Base-by-base conservation (phyloP, 768 basidiomycete genomes). In the Hygrophoropsis aurantiaca region DNA sequence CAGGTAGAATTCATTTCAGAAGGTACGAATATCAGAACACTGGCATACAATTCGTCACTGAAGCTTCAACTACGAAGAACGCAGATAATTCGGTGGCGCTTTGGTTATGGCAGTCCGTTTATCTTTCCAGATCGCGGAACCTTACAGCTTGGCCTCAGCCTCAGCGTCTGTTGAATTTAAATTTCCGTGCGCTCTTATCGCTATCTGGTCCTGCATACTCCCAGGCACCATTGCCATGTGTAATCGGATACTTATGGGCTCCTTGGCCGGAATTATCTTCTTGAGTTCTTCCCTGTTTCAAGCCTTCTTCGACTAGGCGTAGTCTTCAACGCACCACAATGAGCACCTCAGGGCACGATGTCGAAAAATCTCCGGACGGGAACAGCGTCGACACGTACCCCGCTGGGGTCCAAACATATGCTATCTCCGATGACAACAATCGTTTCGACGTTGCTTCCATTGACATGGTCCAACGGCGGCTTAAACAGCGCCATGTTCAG, bases 401-500 rank as follows among this genome's bases (percentile, higher is more conserved):
- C 34, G 33, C 36, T 34, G 37, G n/a, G n/a, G n/a, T n/a, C n/a
- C n/a, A n/a, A n/a, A n/a, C n/a, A n/a, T n/a, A n/a, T n/a, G n/a
- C n/a, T 30, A 30, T 54, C 27, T 42, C 57, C n/a, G 57, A 51
- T 36, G 52, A 57, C 49, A 61, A 53, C 20, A 68, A 65, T 62
- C 69, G 73, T 36, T 78, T 85, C 50, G 79, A 84, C 53, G 74
- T 68, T n/a, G 74, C 77, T 45, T 83, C 85, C 59, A 68, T 83
- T 40, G 87, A 89, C 58, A 74, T 72, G 24, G 85, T 90, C 4
- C 87, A 89, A 56, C 78, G 87, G 23, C 77, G 78, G 30, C 74
- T 89, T 30, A 81, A 86, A 66, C 85, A 87, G 65, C 80, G 86
- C 24, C 86, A 88, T 79, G 81, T 86, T 11, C 87, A 88, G 61